Conservation (phyloP, 495 filamentous ascomycete species). For the Penicillium longicatenatum region DNA sequence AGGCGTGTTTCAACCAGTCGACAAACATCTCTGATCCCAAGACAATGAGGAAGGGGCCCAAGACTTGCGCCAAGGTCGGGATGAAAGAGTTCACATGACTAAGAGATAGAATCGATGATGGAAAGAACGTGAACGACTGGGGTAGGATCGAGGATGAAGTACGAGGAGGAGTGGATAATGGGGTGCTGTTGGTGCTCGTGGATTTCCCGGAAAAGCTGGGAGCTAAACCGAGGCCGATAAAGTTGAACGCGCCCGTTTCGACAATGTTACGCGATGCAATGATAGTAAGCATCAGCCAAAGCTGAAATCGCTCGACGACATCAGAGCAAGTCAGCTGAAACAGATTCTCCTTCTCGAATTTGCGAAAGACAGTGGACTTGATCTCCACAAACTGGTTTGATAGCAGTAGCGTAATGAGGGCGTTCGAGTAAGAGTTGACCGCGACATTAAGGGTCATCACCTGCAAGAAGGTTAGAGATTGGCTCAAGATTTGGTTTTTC, state of each 20-base stretch:
- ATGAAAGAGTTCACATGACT: constrained; percentile 47
- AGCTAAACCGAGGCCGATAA: constrained; percentile 36
- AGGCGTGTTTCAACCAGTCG: constrained; percentile 96
- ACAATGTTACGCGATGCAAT: constrained; percentile 95
- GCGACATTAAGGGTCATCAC: constrained; percentile 97
- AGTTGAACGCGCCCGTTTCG: constrained; percentile 70
- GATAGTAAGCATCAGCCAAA: constrained; percentile 96
- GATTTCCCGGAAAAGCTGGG: constrained; percentile 34
- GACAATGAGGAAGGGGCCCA: constrained; percentile 89
- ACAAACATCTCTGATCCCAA: constrained; percentile 96
- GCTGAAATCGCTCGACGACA: constrained; percentile 94
- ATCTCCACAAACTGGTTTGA: constrained; percentile 99
- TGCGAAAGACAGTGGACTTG: constrained; percentile 96
- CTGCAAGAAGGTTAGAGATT: constrained; percentile 4
- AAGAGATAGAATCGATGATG: constrained; percentile 52
- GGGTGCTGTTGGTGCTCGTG: constrained; percentile 49
- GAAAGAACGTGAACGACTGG: constrained; percentile 84
- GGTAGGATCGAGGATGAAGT: constrained; percentile 70
- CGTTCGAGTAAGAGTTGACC: constrained; percentile 98
- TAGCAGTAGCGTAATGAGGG: constrained; percentile 84
- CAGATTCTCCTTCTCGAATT: constrained; percentile 94
- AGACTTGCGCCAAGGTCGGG: constrained; percentile 81
- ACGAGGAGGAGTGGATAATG: constrained; percentile 48
- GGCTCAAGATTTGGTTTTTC: not conserved
- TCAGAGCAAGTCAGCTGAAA: constrained; percentile 97